Conservation (phyloP, 148 eudicot genomes). For the Cornus kousa region DNA sequence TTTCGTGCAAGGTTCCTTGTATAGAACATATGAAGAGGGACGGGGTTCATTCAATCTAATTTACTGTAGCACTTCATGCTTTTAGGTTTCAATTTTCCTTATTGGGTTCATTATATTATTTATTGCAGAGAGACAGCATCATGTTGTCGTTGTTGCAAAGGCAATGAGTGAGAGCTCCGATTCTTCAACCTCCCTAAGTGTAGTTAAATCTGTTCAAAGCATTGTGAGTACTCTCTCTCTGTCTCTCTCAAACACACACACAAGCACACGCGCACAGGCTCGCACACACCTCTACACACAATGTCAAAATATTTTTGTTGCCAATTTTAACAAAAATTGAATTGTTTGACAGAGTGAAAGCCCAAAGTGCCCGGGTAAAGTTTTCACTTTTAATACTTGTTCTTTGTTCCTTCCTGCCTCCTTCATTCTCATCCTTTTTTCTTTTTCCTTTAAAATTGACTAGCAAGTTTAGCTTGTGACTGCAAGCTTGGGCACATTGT, state of each 20-base stretch:
- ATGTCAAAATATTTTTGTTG: not conserved
- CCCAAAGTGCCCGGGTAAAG: not conserved
- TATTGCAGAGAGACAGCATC: conserved; percentile 48
- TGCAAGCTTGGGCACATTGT: not conserved
- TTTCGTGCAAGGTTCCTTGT: no score
- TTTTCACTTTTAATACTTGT: not conserved
- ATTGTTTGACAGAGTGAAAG: not conserved
- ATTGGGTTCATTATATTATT: conserved; percentile 7
- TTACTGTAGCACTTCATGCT: not conserved
- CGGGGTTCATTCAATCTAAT: not conserved
- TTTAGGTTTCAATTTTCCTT: not conserved
- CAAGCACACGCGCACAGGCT: no score
- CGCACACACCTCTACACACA: no score
- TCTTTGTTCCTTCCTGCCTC: no score
- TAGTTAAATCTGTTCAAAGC: conserved; percentile 70
- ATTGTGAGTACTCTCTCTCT: conserved; percentile 48
- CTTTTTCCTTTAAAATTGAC: no score
- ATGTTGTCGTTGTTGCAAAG: conserved; percentile 38
- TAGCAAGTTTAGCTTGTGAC: not conserved
- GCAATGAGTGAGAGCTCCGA: conserved; percentile 79
- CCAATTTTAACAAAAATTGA: not conserved
- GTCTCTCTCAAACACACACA: not conserved
- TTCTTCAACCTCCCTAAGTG: conserved; percentile 58
- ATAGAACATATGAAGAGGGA: no score
- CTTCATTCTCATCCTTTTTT: no score